Evolutionary conservation across 2,329 filamentous ascomycete genomes (phyloP), one percentile per base, ranked within the genome.

Genomic region (Cercospora sojina): DNA sequence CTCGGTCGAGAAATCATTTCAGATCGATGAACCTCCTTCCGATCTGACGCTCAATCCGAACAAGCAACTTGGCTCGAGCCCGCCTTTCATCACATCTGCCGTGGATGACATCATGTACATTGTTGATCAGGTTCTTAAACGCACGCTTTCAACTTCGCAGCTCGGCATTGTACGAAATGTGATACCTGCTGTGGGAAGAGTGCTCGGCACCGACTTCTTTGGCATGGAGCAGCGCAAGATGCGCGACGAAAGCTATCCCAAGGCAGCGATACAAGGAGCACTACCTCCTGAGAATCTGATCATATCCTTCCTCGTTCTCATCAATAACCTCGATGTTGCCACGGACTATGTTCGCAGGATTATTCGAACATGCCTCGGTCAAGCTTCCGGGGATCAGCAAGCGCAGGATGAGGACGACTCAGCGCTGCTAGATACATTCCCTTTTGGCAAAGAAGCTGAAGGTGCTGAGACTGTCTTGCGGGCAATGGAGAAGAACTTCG

Each of bases 71-170:
- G 87, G 90, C 61, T 86, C 89, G 65, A 92, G 93, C 72, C 87
- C 92, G 2, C 95, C 95, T 0, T 96, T 92, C 75, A 97, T 99
- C 74, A 94, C 95, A 51, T 93, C 93, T 1, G 93, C 94, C 0
- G 93, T 99, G 8, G 95, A 99, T 81, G 95, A 97, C 80, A 93
- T 98, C 75, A 98, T 99, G 94, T 99, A 98, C 80, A 97, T 99
- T 73, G 91, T 97, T 76, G 96, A 96, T 76, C 90, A 94, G 59
- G 91, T 98, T 35, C 84, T 98, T 7, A 90, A 96, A 70, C 90
- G 94, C 70, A 91, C 92, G 0, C 83, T 98, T 23, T 90, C 91
- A 0, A 98, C 96, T 0, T 92, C 91, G 2, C 93, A 97, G 76
- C 85, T 89, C 71, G 85, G 89, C 18, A 88, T 97, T 3, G 86